Percentiles rank a stretch among this genome's conserved stretches.
These are phyloP conservation scores for Knufia fluminis DNA, from an alignment of 2,329 filamentous ascomycete species.

Conservation along the genomic window DNA sequence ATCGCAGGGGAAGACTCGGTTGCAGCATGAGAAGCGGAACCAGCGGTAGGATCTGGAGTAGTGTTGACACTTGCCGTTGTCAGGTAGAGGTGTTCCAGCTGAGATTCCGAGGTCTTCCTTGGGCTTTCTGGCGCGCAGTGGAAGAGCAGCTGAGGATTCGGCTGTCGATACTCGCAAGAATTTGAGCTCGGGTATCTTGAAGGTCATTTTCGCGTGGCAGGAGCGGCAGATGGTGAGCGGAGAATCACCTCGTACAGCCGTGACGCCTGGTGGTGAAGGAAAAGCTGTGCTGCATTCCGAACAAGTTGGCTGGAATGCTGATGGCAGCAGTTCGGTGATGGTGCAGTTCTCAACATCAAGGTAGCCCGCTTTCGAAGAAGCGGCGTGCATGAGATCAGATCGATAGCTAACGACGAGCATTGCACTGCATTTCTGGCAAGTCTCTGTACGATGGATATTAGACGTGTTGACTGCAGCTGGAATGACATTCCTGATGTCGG, in stretches of 20 bases:
- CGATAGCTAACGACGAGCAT: constrained; percentile 40
- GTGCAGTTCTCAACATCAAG: constrained; percentile 67
- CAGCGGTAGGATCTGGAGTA: constrained; percentile 48
- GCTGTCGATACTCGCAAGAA: constrained; percentile 58
- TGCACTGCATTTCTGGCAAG: constrained; percentile 48
- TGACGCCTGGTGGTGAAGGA: constrained; percentile 49
- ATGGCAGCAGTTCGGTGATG: constrained; percentile 66
- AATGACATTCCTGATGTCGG: constrained; percentile 60
- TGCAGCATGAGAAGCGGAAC: constrained; percentile 52
- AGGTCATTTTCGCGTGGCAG: constrained; percentile 70
- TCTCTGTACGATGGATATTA: constrained; percentile 30
- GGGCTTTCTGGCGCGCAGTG: constrained; percentile 11
- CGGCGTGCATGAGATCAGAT: constrained; percentile 61
- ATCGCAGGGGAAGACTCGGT: constrained; percentile 49
- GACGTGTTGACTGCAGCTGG: constrained; percentile 21
- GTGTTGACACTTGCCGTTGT: constrained; percentile 45
- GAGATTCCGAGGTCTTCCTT: constrained; percentile 47
- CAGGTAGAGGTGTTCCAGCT: constrained; percentile 45
- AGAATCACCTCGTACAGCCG: constrained; percentile 64
- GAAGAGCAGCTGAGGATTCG: constrained; percentile 16
- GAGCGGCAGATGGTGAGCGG: constrained; percentile 66
- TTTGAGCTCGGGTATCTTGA: constrained; percentile 68
- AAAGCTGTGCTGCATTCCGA: constrained; percentile 62
- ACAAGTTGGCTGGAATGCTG: constrained; percentile 71
- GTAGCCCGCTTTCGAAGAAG: constrained; percentile 68